Evolutionary conservation across 1,284 basidiomycete genomes (phyloP).

Genomic region (Porphyrellus sp.): DNA sequence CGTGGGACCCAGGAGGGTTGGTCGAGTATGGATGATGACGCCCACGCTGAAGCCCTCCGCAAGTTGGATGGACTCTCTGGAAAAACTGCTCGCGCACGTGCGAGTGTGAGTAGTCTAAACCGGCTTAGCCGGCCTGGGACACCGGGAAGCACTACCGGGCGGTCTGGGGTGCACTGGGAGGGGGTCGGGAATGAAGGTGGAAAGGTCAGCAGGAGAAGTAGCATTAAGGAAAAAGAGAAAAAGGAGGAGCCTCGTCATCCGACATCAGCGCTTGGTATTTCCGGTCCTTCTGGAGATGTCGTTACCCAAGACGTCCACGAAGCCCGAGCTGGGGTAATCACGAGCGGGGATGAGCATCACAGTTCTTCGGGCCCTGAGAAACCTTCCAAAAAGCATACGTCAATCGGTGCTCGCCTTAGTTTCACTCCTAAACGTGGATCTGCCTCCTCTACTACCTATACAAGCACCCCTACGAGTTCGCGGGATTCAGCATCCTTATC

Average conservation of each 20-base stretch:
- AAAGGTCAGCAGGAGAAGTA: constrained; percentile 51
- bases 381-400: constrained; percentile 59
- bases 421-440: constrained; percentile 84
- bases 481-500: constrained; percentile 81
- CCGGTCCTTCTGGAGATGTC: constrained; percentile 32
- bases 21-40: constrained; percentile 81
- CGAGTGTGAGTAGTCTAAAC: constrained; percentile 64
- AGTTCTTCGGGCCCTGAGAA: constrained; percentile 51
- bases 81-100: constrained; percentile 64
- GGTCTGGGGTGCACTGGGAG: constrained; percentile 62
- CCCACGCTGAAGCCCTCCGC: constrained; percentile 86
- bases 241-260: constrained; percentile 37
- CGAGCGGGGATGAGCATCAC: constrained; percentile 50
- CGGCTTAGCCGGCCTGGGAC: constrained; percentile 73
- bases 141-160: constrained; percentile 50
- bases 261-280: constrained; percentile 37
- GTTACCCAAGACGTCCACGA: constrained; percentile 40
- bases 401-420: constrained; percentile 58
- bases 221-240: constrained; percentile 47
- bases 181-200: constrained; percentile 50
- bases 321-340: constrained; percentile 38
- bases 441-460: constrained; percentile 81
- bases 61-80: constrained; percentile 89
- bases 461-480: constrained; percentile 74
- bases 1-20: constrained; percentile 82